Conservation (phyloP, 108 stramenopile species). For the Aurantiochytrium sp. region DNA sequence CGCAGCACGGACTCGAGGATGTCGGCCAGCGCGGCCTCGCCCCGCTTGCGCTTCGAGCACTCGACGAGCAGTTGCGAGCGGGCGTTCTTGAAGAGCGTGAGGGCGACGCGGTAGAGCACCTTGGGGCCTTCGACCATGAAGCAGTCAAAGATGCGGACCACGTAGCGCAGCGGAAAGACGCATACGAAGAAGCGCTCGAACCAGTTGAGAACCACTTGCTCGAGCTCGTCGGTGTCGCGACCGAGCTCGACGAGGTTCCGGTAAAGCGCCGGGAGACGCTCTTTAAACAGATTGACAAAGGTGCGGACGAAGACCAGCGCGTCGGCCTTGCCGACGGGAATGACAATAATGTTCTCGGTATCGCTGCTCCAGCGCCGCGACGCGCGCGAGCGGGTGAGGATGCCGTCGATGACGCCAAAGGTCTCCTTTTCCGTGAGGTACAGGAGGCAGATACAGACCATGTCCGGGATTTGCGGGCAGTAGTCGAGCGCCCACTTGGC, state of each 20-base stretch:
- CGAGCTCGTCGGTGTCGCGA: background rate
- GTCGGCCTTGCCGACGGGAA: slow-evolving; percentile 5
- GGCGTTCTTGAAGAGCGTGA: background rate
- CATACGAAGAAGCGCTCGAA: slow-evolving; percentile 18
- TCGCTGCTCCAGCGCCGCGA: background rate
- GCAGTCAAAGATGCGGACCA: slow-evolving; percentile 10
- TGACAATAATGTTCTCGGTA: background rate
- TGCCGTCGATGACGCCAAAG: slow-evolving; percentile 70
- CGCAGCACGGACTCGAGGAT: background rate
- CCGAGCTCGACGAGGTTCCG: background rate
- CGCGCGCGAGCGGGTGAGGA: slow-evolving; percentile 50
- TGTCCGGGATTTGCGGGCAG: background rate
- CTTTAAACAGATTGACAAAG: background rate
- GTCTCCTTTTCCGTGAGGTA: slow-evolving; percentile 66
- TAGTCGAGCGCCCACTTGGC: background rate
- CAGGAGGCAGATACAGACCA: background rate
- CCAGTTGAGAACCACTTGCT: background rate
- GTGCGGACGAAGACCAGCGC: background rate
- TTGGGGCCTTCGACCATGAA: slow-evolving; percentile 20
- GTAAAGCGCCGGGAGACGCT: background rate
- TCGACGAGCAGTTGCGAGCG: background rate
- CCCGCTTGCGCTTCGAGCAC: background rate
- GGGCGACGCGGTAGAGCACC: background rate
- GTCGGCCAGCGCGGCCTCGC: background rate
- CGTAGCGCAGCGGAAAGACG: background rate